Base-by-base conservation (phyloP, 306 rosid genomes). In the Bauhinia variegata region DNA sequence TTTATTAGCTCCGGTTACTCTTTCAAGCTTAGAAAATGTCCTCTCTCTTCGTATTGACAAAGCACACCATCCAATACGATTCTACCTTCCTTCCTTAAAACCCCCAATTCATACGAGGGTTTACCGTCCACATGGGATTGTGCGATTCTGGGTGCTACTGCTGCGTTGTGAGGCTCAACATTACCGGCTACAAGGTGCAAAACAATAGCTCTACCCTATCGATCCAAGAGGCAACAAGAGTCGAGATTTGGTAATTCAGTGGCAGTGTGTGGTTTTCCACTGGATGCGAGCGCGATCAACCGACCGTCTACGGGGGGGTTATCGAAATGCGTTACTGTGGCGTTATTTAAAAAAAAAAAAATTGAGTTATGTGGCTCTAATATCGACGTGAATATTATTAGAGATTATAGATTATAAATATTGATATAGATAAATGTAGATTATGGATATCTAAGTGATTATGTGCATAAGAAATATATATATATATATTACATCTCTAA, bases 191-290 rank as follows among this genome's bases (percentile, higher is more conserved):
- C 47, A 41, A 28, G 14, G 14, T 47, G 18, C 17, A 30, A 56
- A 15, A 44, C 56, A 52, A 33, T 18, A 52, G 32, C 39, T 39
- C 50, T 55, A 14, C 39, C 23, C 50, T 55, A 14, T 48, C 50
- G 57, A 75, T 79, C 77, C 33, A 56, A 49, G 72, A 41, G 4
- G n/a, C n/a, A 41, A 41, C n/a, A 11, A 41, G n/a, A 41, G 47
- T 41, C 47, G n/a, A 4, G 10, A 57, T 7, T 28, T 14, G 30
- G 17, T 33, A 36, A 59, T 59, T 9, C 14, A 8, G 54, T 16
- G 54, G 2, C 18, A 47, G 38, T 43, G 63, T n/a, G 58, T 36
- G 38, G 10, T 36, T 33, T 0, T 10, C 36, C 65, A 57, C 56
- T 3, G 37, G 15, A 15, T 43, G 54, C 48, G 57, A 57, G 51